These are phyloP conservation scores for Sporisorium exsertum DNA, from an alignment of 1,284 basidiomycete genomes.

Conservation along the genomic window DNA sequence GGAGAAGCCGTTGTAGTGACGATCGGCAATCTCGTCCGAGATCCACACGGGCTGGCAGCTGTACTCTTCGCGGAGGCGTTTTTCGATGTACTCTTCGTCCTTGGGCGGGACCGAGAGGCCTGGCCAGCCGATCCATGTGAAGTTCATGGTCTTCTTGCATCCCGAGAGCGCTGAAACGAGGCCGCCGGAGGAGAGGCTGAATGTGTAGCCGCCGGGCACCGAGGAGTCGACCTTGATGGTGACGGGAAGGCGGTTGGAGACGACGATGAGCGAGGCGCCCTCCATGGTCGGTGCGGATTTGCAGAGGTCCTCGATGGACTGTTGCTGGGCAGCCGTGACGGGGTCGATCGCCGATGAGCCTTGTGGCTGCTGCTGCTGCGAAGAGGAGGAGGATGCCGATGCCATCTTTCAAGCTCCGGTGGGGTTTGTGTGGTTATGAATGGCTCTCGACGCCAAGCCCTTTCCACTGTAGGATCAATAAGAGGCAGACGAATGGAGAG, in stretches of 20 bases:
- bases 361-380: constrained; percentile 7
- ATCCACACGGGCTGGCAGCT: constrained; percentile 98
- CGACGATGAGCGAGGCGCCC: constrained; percentile 81
- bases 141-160: constrained; percentile 66
- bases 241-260: constrained; percentile 89
- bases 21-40: constrained; percentile 94
- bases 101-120: constrained; percentile 61
- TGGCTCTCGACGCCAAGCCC: not conserved
- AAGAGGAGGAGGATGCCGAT: constrained; percentile 13
- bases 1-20: constrained; percentile 97
- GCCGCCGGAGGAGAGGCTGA: constrained; percentile 65
- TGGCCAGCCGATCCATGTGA: constrained; percentile 70
- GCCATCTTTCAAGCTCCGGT: constrained; percentile 16
- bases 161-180: constrained; percentile 67
- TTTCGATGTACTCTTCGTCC: constrained; percentile 65
- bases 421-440: not conserved
- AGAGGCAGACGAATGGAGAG: not conserved
- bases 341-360: constrained; percentile 13
- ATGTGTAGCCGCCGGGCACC: constrained; percentile 65
- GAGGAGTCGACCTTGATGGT: constrained; percentile 67
- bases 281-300: constrained; percentile 27
- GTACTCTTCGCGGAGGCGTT: constrained; percentile 89
- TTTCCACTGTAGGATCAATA: not conserved
- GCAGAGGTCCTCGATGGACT: constrained; percentile 41
- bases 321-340: constrained; percentile 37